Base-by-base conservation (phyloP, 306 rosid genomes). In the Sophora flavescens region DNA sequence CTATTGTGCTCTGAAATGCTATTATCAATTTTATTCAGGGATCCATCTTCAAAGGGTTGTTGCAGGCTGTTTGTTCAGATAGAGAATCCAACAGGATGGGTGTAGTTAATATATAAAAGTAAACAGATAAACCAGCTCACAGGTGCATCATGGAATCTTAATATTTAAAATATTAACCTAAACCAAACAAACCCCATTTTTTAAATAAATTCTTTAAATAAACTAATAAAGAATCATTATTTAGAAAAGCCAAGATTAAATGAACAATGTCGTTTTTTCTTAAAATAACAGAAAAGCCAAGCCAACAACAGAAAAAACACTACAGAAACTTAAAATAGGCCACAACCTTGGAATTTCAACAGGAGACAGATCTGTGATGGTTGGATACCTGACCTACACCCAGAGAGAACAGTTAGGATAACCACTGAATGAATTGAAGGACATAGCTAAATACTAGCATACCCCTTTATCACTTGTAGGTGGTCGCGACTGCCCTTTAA, bases 331-430 rank as follows among this genome's bases (percentile, higher is more conserved):
- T 8, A 62, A 42, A 62, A 71, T 66, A 41, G 44, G 78, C 79
- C 63, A 85, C 68, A 62, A 93, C 98, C 98, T 90, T 77, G 87
- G 91, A 74, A 89, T 82, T 80, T 85, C 89, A 70, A 84, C 44
- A 5, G 94, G 88, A 81, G 90, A 78, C 74, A 89, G 77, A 79
- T 90, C 96, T 78, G 72, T 63, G 75, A 78, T 77, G 87, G 85
- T 84, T 60, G 96, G 98, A 89, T 91, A 91, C 44, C 44, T 81
- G 71, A 91, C 91, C 97, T 91, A 70, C 88, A 91, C 72, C 72
- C 50, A 77, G 17, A 85, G 56, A 69, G 28, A 87, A 57, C 41
- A 67, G 75, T 93, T 78, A 90, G 67, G 60, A 39, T 77, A 63
- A 35, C 48, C 42, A 72, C 78, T 63, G 70, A 56, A 68, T 70